Percentiles rank a stretch among this genome's conserved stretches.
These are phyloP conservation scores for Capsella rubella DNA, from an alignment of 441 rosid genomes.

Conservation along the genomic window DNA sequence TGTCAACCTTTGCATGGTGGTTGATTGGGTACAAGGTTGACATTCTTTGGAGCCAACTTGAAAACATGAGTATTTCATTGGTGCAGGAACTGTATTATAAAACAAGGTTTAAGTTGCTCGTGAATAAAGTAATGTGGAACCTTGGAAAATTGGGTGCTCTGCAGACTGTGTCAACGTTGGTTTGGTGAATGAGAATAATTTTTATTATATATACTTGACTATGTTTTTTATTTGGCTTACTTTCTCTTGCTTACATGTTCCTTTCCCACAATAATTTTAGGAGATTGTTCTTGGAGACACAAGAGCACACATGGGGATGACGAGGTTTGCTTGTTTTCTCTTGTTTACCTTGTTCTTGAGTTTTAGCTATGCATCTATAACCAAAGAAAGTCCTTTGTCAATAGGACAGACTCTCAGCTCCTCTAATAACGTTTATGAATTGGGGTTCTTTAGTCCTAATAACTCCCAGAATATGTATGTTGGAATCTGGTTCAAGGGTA, in stretches of 20 bases:
- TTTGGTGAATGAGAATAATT: not conserved
- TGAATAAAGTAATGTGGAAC: slow-evolving; percentile 14
- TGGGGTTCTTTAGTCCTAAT: slow-evolving; percentile 49
- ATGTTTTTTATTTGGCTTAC: not conserved
- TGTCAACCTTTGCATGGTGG: not conserved
- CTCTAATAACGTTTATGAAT: slow-evolving; percentile 37
- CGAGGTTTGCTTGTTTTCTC: not conserved
- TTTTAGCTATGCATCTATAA: slow-evolving; percentile 24
- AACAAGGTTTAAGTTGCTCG: slow-evolving; percentile 25
- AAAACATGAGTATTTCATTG: not conserved
- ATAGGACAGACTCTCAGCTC: slow-evolving; percentile 47
- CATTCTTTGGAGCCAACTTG: not conserved
- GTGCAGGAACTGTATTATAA: slow-evolving; percentile 6
- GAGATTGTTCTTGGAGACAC: not conserved
- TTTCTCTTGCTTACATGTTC: not conserved
- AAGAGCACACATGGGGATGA: slow-evolving; percentile 3
- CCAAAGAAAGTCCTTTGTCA: slow-evolving; percentile 25
- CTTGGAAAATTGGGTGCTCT: slow-evolving; percentile 6
- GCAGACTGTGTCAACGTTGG: slow-evolving; percentile 12
- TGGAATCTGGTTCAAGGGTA: slow-evolving; percentile 57
- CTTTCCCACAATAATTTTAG: not conserved
- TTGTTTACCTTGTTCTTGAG: not conserved
- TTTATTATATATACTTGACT: not conserved
- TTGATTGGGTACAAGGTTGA: not conserved
- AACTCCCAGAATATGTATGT: slow-evolving; percentile 33